Evolutionary conservation across 164 flowering plant species (phyloP).

Genomic region (Aristolochia californica): DNA sequence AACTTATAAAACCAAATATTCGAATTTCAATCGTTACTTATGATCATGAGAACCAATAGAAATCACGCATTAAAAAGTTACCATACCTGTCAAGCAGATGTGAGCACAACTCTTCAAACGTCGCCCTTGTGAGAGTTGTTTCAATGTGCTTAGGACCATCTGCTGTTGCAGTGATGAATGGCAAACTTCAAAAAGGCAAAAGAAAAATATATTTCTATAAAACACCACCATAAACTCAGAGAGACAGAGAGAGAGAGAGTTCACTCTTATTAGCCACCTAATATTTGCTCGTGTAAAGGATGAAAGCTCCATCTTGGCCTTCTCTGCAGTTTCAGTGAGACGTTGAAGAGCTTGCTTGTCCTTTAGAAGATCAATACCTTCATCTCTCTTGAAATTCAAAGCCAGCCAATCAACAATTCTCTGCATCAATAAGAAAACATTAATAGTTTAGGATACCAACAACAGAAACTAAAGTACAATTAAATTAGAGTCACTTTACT

Average conservation of each 20-base stretch:
- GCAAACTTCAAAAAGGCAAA: conserved; percentile 35
- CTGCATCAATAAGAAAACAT: conserved; percentile 12
- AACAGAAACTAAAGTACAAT: neutral
- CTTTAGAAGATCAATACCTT: conserved; percentile 66
- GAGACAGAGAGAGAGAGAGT: neutral
- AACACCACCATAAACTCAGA: neutral
- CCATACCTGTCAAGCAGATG: conserved; percentile 68
- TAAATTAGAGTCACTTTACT: neutral
- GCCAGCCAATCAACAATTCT: conserved; percentile 75
- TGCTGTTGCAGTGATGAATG: conserved; percentile 75
- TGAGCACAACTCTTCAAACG: conserved; percentile 79
- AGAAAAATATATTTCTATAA: neutral
- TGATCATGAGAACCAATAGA: too few relatives aligned
- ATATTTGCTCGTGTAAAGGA: conserved; percentile 39
- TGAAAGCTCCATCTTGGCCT: conserved; percentile 54
- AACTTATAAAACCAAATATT: too few relatives aligned
- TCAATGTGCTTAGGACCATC: conserved; percentile 87
- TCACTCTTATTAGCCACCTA: conserved; percentile 15
- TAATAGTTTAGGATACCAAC: neutral
- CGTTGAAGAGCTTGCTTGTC: conserved; percentile 62
- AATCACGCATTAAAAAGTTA: too few relatives aligned
- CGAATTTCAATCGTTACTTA: too few relatives aligned
- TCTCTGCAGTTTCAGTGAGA: conserved; percentile 44
- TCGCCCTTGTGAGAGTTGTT: conserved; percentile 71
- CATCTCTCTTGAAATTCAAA: conserved; percentile 53